phyloP scores from a whole-genome alignment of 1,284 basidiomycete genomes.

The Rhodotorula sp. region DNA sequence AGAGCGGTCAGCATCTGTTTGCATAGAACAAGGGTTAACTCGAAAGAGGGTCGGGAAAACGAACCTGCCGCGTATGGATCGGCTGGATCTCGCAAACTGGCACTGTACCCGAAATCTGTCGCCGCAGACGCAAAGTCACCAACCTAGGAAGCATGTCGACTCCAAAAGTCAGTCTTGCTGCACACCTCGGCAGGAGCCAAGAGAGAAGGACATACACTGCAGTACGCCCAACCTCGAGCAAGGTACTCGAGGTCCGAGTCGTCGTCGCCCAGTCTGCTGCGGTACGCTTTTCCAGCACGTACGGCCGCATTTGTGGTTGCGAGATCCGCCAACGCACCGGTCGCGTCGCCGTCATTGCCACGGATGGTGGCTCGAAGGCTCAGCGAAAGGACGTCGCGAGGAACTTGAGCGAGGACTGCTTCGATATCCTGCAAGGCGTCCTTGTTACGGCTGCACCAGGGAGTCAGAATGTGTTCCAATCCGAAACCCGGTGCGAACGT shows the following conservation, averaged over 20 bases:
- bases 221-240: constrained; percentile 18
- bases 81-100: constrained; percentile 9
- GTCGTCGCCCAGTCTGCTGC: constrained; percentile 25
- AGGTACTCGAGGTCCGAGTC: constrained; percentile 40
- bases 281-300: constrained; percentile 11
- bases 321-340: constrained; percentile 22
- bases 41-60: not conserved
- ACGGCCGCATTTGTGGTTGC: constrained; percentile 24
- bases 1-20: not conserved
- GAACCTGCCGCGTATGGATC: constrained; percentile 32
- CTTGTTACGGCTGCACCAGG: constrained; percentile 12
- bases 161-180: too few relatives aligned
- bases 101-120: constrained; percentile 21
- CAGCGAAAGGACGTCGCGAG: constrained; percentile 31
- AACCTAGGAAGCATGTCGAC: constrained; percentile 10
- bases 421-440: constrained; percentile 10
- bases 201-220: not conserved
- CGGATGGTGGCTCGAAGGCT: constrained; percentile 21
- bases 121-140: constrained; percentile 23
- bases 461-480: not conserved
- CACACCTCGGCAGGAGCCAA: too few relatives aligned
- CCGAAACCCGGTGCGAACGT: too few relatives aligned
- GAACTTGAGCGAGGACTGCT: constrained; percentile 3
- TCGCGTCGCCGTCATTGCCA: constrained; percentile 10
- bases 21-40: too few relatives aligned